Evolutionary conservation across 2,329 filamentous ascomycete genomes (phyloP).

Genomic region (Metarhizium guizhouense): DNA sequence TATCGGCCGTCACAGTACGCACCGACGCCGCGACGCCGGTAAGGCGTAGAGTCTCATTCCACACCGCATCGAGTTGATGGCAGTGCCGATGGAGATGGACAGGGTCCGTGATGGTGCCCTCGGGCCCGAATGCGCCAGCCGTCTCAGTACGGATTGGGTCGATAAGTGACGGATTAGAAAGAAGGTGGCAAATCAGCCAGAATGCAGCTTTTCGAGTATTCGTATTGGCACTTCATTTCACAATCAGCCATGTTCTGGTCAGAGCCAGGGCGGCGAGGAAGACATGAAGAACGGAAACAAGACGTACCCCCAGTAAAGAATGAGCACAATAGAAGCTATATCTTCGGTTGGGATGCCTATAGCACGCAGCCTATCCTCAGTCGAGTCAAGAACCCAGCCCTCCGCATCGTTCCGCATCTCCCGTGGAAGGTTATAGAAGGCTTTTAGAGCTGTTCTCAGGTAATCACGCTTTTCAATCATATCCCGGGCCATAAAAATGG

Average conservation of each 20-base stretch:
- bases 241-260: too few relatives aligned
- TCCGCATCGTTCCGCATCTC: background rate
- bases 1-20: slow-evolving; percentile 13
- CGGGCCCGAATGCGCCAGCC: slow-evolving; percentile 10
- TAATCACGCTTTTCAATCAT: slow-evolving; percentile 9
- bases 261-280: too few relatives aligned
- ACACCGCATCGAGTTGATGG: slow-evolving; percentile 12
- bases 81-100: slow-evolving; percentile 16
- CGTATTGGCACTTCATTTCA: slow-evolving; percentile 15
- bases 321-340: too few relatives aligned
- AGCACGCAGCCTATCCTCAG: too few relatives aligned
- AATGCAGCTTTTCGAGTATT: slow-evolving; percentile 18
- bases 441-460: background rate
- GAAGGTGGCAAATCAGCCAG: slow-evolving; percentile 17
- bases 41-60: slow-evolving; percentile 18
- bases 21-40: slow-evolving; percentile 14
- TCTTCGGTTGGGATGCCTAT: too few relatives aligned
- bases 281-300: too few relatives aligned
- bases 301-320: too few relatives aligned
- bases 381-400: background rate
- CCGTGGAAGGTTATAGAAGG: too few relatives aligned
- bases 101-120: slow-evolving; percentile 19
- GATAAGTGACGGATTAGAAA: slow-evolving; percentile 12
- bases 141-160: slow-evolving; percentile 13
- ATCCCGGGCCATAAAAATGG: slow-evolving; percentile 10